Percentiles rank a stretch among this genome's conserved stretches.
Evolutionary conservation across 2,329 filamentous ascomycete species (phyloP).

Genomic region (Apiospora kogelbergensis): DNA sequence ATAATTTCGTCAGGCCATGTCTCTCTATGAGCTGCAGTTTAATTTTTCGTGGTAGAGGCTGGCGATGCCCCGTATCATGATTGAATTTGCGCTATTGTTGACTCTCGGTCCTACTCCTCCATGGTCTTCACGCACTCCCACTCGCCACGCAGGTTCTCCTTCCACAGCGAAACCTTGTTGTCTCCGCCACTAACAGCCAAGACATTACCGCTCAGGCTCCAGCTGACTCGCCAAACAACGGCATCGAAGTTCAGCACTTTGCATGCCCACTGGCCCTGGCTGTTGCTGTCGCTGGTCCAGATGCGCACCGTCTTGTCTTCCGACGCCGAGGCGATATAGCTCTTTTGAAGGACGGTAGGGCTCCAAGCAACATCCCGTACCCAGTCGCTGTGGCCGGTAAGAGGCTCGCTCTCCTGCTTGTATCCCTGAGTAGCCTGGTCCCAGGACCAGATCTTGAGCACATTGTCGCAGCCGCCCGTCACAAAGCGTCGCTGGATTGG

Average conservation of each 20-base stretch:
- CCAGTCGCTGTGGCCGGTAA: slow-evolving; percentile 90
- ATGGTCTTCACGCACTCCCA: slow-evolving; percentile 98
- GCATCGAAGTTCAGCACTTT: slow-evolving; percentile 87
- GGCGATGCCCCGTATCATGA: neutral
- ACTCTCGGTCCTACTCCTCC: slow-evolving; percentile 63
- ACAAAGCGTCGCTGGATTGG: slow-evolving; percentile 79
- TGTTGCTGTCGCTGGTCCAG: slow-evolving; percentile 78
- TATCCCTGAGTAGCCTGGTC: slow-evolving; percentile 62
- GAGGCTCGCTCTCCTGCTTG: slow-evolving; percentile 60
- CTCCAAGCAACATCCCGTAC: slow-evolving; percentile 97
- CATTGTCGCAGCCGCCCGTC: slow-evolving; percentile 91
- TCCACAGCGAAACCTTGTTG: slow-evolving; percentile 97
- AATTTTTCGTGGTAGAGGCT: neutral
- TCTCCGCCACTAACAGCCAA: slow-evolving; percentile 90
- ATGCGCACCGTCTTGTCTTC: slow-evolving; percentile 98
- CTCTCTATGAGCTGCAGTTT: neutral
- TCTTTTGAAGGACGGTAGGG: slow-evolving; percentile 90
- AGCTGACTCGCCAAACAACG: slow-evolving; percentile 93
- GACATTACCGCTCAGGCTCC: slow-evolving; percentile 96
- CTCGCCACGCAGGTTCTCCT: slow-evolving; percentile 93
- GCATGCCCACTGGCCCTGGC: slow-evolving; percentile 74
- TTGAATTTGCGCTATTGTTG: neutral
- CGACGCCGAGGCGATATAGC: slow-evolving; percentile 91
- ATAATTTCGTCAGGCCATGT: neutral
- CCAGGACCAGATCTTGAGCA: slow-evolving; percentile 90